These are phyloP conservation scores for Bacterosira constricta DNA, from an alignment of 108 stramenopile species.

Conservation along the genomic window DNA sequence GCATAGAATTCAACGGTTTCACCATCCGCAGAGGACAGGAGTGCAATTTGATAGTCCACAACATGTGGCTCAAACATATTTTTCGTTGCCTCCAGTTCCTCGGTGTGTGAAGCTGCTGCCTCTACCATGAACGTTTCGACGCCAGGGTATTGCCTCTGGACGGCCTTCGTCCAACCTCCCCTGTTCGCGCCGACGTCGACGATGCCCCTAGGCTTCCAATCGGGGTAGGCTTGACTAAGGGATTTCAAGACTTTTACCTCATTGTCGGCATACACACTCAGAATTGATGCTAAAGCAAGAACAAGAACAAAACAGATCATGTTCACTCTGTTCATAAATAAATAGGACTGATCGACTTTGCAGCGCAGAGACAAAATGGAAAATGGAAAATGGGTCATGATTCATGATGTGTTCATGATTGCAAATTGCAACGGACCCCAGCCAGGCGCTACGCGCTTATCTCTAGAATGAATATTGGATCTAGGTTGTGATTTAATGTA, in stretches of 20 bases:
- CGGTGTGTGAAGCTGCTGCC: neutral
- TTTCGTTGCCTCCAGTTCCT: constrained; percentile 5
- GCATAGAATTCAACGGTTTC: constrained; percentile 16
- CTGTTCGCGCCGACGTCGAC: constrained; percentile 45
- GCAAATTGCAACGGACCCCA: neutral
- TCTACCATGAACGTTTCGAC: constrained; percentile 32
- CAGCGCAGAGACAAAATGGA: neutral
- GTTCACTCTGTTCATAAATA: neutral
- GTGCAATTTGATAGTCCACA: constrained; percentile 22
- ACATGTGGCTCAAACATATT: neutral
- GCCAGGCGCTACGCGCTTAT: no score
- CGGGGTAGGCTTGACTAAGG: constrained; percentile 2
- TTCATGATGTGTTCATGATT: neutral
- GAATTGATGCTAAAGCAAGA: neutral
- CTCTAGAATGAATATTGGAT: no score
- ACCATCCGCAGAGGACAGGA: constrained; percentile 5
- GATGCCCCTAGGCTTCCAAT: constrained; percentile 41
- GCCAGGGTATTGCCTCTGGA: constrained; percentile 15
- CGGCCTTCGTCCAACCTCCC: constrained; percentile 21
- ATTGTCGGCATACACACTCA: constrained; percentile 5
- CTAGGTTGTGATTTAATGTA: no score
- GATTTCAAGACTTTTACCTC: neutral
- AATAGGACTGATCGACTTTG: neutral
- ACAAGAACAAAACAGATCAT: neutral
- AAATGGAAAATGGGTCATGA: neutral